These are phyloP conservation scores for Aspergillus oerlinghausenensis DNA, from an alignment of 2,329 filamentous ascomycete species.

Conservation along the genomic window DNA sequence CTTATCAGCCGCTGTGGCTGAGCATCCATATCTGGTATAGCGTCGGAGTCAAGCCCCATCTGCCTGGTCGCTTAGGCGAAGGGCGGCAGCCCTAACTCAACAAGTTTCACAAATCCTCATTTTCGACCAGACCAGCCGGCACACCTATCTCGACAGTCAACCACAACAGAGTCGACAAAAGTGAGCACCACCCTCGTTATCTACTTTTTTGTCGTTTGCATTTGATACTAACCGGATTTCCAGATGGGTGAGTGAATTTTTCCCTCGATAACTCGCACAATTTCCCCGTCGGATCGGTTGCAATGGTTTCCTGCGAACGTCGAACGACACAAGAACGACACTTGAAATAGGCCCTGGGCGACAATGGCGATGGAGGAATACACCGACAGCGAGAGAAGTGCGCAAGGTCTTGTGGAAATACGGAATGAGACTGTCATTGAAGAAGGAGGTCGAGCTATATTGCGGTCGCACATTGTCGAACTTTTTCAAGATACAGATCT, in stretches of 20 bases:
- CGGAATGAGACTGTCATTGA: neutral
- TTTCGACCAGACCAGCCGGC: conserved; percentile 35
- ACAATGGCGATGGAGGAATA: neutral
- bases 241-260: conserved; percentile 59
- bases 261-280: conserved; percentile 18
- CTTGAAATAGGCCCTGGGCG: neutral
- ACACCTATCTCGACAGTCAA: conserved; percentile 35
- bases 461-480: conserved; percentile 8
- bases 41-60: conserved; percentile 13
- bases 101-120: conserved; percentile 39
- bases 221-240: conserved; percentile 25
- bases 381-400: neutral
- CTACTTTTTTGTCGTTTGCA: conserved; percentile 11
- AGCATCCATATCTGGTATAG: conserved; percentile 23
- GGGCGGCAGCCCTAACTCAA: conserved; percentile 43
- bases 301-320: conserved; percentile 26
- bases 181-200: conserved; percentile 34
- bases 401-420: conserved; percentile 2
- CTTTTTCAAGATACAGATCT: conserved; percentile 3
- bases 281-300: conserved; percentile 24
- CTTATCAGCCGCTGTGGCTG: conserved; percentile 14
- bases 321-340: conserved; percentile 13
- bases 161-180: conserved; percentile 51
- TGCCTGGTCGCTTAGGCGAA: conserved; percentile 39
- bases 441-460: neutral